Base-by-base conservation (phyloP, 805 yeast genomes). In the Saccharomycopsis fibuligera region DNA sequence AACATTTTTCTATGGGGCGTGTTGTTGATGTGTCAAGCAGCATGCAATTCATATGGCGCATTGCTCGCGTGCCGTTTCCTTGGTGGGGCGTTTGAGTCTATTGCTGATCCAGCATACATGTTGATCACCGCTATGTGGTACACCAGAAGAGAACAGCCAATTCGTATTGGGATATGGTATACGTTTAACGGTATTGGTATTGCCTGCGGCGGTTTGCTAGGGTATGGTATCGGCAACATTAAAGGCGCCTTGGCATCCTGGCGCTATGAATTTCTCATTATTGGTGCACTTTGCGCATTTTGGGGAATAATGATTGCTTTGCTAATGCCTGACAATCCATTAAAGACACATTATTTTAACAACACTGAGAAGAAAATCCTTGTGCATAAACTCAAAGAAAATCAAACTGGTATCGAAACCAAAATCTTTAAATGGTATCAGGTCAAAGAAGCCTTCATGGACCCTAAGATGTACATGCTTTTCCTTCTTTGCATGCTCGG, bases 361-460 rank as follows among this genome's bases (percentile, higher is more conserved):
- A 35, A 35, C 21, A 22, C 46, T 14, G 44, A 51, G 31, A 51
- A 47, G 36, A 51, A 51, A 30, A 38, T 48, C 27, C 19, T 51
- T 10, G 45, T 48, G 3, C 46, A 51, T 24, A 48, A 40, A 16
- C 31, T 51, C 9, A 47, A 40, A 31, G 46, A 35, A 59, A 74
- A 72, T 56, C 66, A 65, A 44, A 73, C 70, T 45, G 79, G 78
- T 56, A 64, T 70, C 35, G 70, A 73, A 35, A 64, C 65, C 47
- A 62, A 55, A 29, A 63, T 60, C 22, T 65, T 65, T 58, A 71
- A 71, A 54, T 57, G 58, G 60, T 58, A 65, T 38, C 79, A 74
- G 59, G 67, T 68, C 35, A 59, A 54, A 10, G 79, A 74, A 55
- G 70, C 75, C 3, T 53, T 72, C 35, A 22, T 56, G 25, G 79